phyloP scores from a whole-genome alignment of 2,329 filamentous ascomycete species.

The Sporothrix dimorphospora region DNA sequence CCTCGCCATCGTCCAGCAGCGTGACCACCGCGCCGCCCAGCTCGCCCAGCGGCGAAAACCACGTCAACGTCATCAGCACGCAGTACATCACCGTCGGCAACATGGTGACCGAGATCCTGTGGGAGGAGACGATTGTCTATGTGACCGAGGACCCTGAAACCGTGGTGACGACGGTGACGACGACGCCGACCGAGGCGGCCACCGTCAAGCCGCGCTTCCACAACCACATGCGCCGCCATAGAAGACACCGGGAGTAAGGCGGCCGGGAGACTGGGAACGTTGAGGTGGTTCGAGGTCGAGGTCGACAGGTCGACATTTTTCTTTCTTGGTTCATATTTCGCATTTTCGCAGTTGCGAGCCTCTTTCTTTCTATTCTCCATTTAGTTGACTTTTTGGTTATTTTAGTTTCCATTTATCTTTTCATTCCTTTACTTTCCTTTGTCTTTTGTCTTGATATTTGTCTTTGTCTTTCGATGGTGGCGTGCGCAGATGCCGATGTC shows the following conservation, averaged over 20 bases:
- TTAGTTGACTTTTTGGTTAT: neutral
- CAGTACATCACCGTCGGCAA: conserved; percentile 55
- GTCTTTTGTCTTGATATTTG: conserved; percentile 8
- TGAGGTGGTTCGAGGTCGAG: neutral
- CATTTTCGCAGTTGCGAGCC: neutral
- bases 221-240: conserved; percentile 46
- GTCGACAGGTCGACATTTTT: conserved; percentile 14
- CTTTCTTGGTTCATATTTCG: conserved; percentile 19
- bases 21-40: conserved; percentile 36
- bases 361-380: conserved; percentile 8
- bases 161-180: conserved; percentile 42
- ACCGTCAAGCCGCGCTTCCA: conserved; percentile 36
- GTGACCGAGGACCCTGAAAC: conserved; percentile 50
- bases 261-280: neutral
- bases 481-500: neutral
- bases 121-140: conserved; percentile 59
- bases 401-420: neutral
- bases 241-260: conserved; percentile 6
- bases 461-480: neutral
- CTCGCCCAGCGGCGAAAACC: conserved; percentile 23
- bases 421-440: neutral
- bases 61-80: conserved; percentile 51
- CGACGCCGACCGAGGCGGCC: conserved; percentile 34
- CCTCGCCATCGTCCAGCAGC: conserved; percentile 34
- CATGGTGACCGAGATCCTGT: conserved; percentile 59